Evolutionary conservation across 2,329 filamentous ascomycete species (phyloP).

Genomic region (Cercospora brassicicola): DNA sequence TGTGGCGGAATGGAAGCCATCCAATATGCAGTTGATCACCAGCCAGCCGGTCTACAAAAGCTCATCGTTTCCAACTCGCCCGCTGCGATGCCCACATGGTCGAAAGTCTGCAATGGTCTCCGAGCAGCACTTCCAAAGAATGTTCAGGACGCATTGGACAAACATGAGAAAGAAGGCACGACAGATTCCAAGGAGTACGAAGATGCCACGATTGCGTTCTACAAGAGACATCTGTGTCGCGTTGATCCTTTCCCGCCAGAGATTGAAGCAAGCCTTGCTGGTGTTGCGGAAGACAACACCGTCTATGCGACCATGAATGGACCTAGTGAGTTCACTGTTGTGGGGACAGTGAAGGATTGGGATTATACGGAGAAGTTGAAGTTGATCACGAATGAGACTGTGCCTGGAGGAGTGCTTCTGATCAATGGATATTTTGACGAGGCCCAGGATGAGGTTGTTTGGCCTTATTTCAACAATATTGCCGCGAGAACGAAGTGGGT

Average conservation of each 20-base stretch:
- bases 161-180: constrained; percentile 35
- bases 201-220: constrained; percentile 36
- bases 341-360: constrained; percentile 46
- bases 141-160: constrained; percentile 34
- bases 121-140: constrained; percentile 33
- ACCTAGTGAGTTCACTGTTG: constrained; percentile 39
- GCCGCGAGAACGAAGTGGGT: constrained; percentile 45
- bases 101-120: constrained; percentile 31
- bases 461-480: constrained; percentile 42
- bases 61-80: constrained; percentile 39
- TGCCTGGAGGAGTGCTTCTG: constrained; percentile 35
- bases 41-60: constrained; percentile 42
- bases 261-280: constrained; percentile 18
- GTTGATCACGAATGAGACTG: constrained; percentile 42
- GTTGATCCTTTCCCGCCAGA: constrained; percentile 36
- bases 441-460: constrained; percentile 39
- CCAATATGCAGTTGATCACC: constrained; percentile 43
- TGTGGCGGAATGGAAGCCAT: constrained; percentile 57
- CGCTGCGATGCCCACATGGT: constrained; percentile 35
- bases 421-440: constrained; percentile 49
- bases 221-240: constrained; percentile 36
- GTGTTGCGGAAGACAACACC: constrained; percentile 39
- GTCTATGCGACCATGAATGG: constrained; percentile 42
- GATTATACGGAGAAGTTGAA: constrained; percentile 38
- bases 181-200: constrained; percentile 39